Evolutionary conservation across 306 rosid genomes (phyloP).

Genomic region (Sechiopsis laciniata): DNA sequence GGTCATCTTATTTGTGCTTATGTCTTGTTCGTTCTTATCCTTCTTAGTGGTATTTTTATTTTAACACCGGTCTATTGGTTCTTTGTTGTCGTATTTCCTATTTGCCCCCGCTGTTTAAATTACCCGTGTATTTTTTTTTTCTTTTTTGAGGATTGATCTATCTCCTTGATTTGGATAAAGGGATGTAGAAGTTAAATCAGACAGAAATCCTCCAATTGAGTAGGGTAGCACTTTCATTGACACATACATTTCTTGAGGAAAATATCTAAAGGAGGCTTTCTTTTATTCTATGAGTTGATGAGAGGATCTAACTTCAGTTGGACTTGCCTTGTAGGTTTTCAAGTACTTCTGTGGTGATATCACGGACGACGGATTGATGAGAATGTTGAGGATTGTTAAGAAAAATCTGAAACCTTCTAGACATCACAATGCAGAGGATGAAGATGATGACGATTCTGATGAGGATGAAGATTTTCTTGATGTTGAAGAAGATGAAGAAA

Average conservation of each 20-base stretch:
- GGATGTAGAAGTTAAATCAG: neutral
- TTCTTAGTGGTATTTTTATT: neutral
- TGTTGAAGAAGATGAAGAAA: constrained; percentile 67
- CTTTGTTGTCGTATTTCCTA: neutral
- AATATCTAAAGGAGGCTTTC: neutral
- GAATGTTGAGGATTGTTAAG: constrained; percentile 73
- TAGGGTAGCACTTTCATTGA: constrained; percentile 1
- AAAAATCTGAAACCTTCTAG: constrained; percentile 73
- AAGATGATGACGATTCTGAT: constrained; percentile 36
- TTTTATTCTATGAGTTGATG: neutral
- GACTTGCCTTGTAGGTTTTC: constrained; percentile 51
- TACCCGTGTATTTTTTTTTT: neutral
- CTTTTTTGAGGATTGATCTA: neutral
- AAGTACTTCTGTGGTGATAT: constrained; percentile 62
- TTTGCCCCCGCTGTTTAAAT: neutral
- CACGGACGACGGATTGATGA: constrained; percentile 67
- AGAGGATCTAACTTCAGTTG: neutral
- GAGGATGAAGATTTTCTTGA: constrained; percentile 60
- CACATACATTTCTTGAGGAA: neutral
- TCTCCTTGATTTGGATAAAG: neutral
- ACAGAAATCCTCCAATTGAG: neutral
- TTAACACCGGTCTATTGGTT: constrained; percentile 1
- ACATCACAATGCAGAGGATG: constrained; percentile 57
- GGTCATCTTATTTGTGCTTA: neutral
- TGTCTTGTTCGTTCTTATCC: neutral